Conservation (phyloP, 441 rosid species). For the Bruguiera hainesii region DNA sequence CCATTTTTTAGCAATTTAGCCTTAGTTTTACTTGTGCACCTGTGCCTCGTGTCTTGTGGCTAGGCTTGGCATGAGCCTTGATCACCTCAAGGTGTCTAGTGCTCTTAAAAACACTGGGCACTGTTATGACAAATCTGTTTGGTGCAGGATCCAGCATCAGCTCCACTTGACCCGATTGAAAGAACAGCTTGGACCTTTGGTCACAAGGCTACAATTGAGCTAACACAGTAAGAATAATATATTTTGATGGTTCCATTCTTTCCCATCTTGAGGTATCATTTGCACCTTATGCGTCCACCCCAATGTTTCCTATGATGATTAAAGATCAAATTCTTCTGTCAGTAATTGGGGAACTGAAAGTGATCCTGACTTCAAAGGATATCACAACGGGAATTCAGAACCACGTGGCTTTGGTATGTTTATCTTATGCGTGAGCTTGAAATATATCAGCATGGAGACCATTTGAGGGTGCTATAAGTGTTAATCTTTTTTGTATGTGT, state of each 20-base stretch:
- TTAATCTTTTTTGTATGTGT: background rate
- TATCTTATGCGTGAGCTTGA: constrained; percentile 1
- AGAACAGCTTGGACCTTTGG: constrained; percentile 83
- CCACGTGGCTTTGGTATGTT: constrained; percentile 87
- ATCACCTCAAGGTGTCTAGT: too few species aligned
- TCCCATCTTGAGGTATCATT: background rate
- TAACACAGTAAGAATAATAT: constrained; percentile 56
- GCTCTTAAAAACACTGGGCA: too few species aligned
- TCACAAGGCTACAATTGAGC: constrained; percentile 72
- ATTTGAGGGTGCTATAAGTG: background rate
- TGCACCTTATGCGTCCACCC: background rate
- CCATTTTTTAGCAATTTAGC: too few species aligned
- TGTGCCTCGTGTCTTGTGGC: constrained; percentile 34
- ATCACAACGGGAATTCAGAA: constrained; percentile 90
- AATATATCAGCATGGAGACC: background rate
- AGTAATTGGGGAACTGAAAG: constrained; percentile 97
- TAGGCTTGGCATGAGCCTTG: constrained; percentile 27
- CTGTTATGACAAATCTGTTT: background rate
- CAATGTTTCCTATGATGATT: background rate
- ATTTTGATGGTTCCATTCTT: background rate
- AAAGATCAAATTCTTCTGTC: constrained; percentile 15
- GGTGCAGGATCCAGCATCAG: constrained; percentile 58
- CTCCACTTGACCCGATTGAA: constrained; percentile 68
- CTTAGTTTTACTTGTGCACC: too few species aligned
- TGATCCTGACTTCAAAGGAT: constrained; percentile 82